Evolutionary conservation across 1,139 yeast species (phyloP), one percentile per base, ranked within the genome.

Genomic region (Magnusiomyces suaveolens): DNA sequence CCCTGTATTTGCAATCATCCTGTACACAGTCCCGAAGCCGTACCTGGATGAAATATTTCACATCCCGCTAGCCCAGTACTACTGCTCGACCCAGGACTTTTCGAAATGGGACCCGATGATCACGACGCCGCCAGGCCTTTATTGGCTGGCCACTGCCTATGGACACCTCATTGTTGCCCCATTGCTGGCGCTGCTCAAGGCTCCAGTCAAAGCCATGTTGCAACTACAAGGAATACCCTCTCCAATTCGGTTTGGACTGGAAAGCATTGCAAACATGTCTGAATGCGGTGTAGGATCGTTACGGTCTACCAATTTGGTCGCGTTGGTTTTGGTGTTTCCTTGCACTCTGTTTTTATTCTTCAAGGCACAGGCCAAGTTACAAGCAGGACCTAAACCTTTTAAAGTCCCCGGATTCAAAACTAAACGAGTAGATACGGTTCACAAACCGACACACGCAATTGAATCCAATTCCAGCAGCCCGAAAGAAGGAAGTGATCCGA

Each of bases 81-180:
- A 86, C 65, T 79, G 88, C 36, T 33, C 21, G 58, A 62, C 69
- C 1, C 84, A 84, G 14, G 72, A 80, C 50, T 88, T 83, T 70
- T 57, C 60, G 16, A 64, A 72, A 0, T 92, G 97, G 97, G 92
- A 92, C 67, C 76, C 82, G 39, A 92, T 90, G 66, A 88, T 94
- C 66, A 92, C 98, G 2, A 92, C 98, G 0, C 98, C 98, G 1
- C 98, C 98, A 1, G 99, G 98, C 0, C 72, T 92, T 41, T 92
- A 92, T 64, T 60, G 77, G 10, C 63, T 89, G 12, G 95, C 90
- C 0, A 77, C 76, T 59, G 53, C 70, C 3, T 81, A 75, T 63
- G 67, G 77, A 50, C 69, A 75, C 57, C 26, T 70, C 1, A 46
- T 73, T 3, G 6, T 43, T 6, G 32, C 26, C 3, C 47, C 47